Conservation (phyloP, 495 filamentous ascomycete species). For the Penicillium bovifimosum region DNA sequence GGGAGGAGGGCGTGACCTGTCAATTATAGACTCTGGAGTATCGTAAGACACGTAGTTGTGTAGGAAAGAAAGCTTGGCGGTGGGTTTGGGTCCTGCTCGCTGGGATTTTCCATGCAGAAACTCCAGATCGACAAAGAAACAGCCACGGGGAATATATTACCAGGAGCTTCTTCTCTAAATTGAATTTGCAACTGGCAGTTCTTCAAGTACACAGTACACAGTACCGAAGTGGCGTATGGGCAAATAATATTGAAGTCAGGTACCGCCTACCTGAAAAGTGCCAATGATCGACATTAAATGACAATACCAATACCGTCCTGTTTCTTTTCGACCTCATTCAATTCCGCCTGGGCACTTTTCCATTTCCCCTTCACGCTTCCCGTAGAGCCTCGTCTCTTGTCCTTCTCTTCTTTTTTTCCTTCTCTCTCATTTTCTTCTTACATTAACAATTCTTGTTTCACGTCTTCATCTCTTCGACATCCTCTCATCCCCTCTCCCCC, state of each 20-base stretch:
- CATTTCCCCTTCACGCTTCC: slow-evolving; percentile 19
- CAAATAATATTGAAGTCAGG: slow-evolving; percentile 7
- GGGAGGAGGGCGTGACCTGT: slow-evolving; percentile 5
- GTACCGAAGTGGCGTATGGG: neutral
- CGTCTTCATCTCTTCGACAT: neutral
- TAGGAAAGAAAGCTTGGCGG: slow-evolving; percentile 1
- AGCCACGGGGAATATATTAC: neutral
- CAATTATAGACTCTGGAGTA: neutral
- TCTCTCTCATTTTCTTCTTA: slow-evolving; percentile 12
- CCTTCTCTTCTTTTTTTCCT: slow-evolving; percentile 9
- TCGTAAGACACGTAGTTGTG: neutral
- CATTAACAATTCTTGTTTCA: neutral
- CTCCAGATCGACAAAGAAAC: neutral
- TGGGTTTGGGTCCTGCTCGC: neutral
- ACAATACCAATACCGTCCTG: slow-evolving; percentile 17
- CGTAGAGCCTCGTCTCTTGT: slow-evolving; percentile 10
- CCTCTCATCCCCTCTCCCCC: neutral
- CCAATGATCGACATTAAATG: slow-evolving; percentile 21
- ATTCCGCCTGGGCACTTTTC: slow-evolving; percentile 19
- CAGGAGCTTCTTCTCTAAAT: neutral
- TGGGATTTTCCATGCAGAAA: slow-evolving; percentile 6
- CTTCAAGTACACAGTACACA: slow-evolving; percentile 2
- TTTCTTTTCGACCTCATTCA: slow-evolving; percentile 19
- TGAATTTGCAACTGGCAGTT: neutral
- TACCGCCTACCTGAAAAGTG: slow-evolving; percentile 17